Conservation (phyloP, 2,329 filamentous ascomycete genomes). For the Verticillium tricorpus region DNA sequence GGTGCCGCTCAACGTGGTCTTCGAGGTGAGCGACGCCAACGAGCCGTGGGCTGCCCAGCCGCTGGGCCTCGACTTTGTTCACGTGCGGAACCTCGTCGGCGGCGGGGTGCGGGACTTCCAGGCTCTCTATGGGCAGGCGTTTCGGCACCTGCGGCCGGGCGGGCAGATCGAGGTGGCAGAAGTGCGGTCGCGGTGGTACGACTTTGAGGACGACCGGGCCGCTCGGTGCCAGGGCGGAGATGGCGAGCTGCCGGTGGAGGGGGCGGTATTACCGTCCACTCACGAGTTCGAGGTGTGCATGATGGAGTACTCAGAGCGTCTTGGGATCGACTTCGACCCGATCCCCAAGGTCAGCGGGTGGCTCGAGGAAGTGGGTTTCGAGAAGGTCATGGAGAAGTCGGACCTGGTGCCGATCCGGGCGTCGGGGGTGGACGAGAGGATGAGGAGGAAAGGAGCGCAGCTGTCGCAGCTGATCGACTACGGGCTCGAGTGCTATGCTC, state of each 20-base stretch:
- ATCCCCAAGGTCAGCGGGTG: conserved; percentile 27
- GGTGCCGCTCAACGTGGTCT: conserved; percentile 55
- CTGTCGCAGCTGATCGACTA: conserved; percentile 30
- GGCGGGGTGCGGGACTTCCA: conserved; percentile 40
- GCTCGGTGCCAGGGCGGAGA: not conserved
- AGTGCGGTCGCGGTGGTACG: conserved; percentile 33
- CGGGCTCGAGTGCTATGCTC: conserved; percentile 29
- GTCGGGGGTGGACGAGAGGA: conserved; percentile 34
- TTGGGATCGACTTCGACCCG: conserved; percentile 35
- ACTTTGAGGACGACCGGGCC: conserved; percentile 26
- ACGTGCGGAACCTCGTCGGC: conserved; percentile 36
- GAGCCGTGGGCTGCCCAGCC: conserved; percentile 31
- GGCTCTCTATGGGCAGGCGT: conserved; percentile 28
- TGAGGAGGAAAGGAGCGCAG: conserved; percentile 29
- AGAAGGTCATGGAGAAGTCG: conserved; percentile 31
- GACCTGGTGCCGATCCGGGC: conserved; percentile 36
- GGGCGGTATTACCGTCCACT: conserved; percentile 10
- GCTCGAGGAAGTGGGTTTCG: conserved; percentile 33
- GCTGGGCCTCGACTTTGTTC: conserved; percentile 34
- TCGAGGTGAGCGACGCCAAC: conserved; percentile 55
- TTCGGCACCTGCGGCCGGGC: conserved; percentile 35
- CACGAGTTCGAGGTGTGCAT: conserved; percentile 29
- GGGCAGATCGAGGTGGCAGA: conserved; percentile 41
- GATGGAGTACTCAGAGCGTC: conserved; percentile 17
- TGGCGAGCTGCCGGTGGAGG: not conserved